phyloP scores from a whole-genome alignment of 257 asterid species.

The Ilex asprella region DNA sequence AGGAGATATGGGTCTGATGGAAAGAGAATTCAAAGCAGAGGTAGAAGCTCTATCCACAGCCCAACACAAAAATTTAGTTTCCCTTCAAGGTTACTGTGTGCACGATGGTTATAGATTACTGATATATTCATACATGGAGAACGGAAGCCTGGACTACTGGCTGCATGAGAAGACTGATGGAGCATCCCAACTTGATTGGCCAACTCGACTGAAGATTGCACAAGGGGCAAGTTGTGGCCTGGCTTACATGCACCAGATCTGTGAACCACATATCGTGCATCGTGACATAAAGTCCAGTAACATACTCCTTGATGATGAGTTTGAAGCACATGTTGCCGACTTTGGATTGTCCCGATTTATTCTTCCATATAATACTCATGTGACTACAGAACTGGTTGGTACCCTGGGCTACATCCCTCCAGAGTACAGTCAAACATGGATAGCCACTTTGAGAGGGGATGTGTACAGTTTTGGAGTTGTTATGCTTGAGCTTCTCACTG shows the following conservation, averaged over 20 bases:
- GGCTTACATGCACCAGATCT: constrained; percentile 88
- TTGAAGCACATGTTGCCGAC: constrained; percentile 91
- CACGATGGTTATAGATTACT: constrained; percentile 79
- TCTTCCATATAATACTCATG: constrained; percentile 84
- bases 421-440: constrained; percentile 93
- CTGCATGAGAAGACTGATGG: constrained; percentile 86
- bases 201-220: constrained; percentile 61
- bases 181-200: constrained; percentile 77
- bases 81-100: constrained; percentile 84
- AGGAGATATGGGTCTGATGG: constrained; percentile 95
- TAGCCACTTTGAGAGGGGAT: constrained; percentile 93
- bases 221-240: constrained; percentile 76
- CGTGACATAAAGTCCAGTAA: constrained; percentile 94
- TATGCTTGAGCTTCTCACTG: constrained; percentile 76
- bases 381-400: constrained; percentile 92
- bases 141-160: constrained; percentile 95
- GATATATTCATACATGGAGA: constrained; percentile 87
- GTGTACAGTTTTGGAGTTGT: constrained; percentile 91
- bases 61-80: constrained; percentile 77
- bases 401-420: constrained; percentile 97
- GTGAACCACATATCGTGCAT: constrained; percentile 94
- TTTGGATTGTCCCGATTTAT: constrained; percentile 85
- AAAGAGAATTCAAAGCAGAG: constrained; percentile 93
- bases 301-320: constrained; percentile 78
- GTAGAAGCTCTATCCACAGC: constrained; percentile 94